A percentile compares a stretch with the other conserved stretches of the same genome.
phyloP scores from a whole-genome alignment of 176 grass and related monocot genomes.

The Tillandsia leiboldiana region DNA sequence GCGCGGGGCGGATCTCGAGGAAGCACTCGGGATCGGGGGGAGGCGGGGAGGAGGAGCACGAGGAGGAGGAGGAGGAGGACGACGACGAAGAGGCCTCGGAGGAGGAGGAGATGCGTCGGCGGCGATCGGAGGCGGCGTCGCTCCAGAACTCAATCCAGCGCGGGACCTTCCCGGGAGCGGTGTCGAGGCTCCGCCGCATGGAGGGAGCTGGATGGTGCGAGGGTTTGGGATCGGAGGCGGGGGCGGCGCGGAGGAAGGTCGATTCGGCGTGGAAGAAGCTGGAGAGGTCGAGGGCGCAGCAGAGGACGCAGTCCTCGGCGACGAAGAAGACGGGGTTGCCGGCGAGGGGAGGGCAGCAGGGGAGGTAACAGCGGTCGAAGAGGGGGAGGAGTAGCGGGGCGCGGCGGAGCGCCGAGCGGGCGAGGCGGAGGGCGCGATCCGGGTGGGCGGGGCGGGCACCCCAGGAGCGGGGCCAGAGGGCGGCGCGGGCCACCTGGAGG shows the following conservation, averaged over 20 bases:
- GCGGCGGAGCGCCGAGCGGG: slow-evolving; percentile 55
- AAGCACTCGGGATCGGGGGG: background rate
- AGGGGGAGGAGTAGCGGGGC: slow-evolving; percentile 66
- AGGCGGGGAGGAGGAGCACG: slow-evolving; percentile 25
- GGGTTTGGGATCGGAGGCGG: background rate
- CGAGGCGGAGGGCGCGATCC: slow-evolving; percentile 46
- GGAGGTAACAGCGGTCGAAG: slow-evolving; percentile 85
- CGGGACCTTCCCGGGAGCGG: slow-evolving; percentile 40
- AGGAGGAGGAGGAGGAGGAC: slow-evolving; percentile 40
- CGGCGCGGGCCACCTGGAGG: slow-evolving; percentile 38
- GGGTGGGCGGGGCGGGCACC: slow-evolving; percentile 46
- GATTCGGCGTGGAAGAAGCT: slow-evolving; percentile 77
- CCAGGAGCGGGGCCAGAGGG: slow-evolving; percentile 81
- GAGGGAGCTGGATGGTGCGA: slow-evolving; percentile 14
- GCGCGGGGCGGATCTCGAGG: slow-evolving; percentile 6
- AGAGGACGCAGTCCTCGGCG: slow-evolving; percentile 74
- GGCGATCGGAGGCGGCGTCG: slow-evolving; percentile 75
- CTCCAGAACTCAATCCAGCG: slow-evolving; percentile 99
- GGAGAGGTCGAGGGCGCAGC: slow-evolving; percentile 75
- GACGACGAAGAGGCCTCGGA: slow-evolving; percentile 67
- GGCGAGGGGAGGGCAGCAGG: slow-evolving; percentile 62
- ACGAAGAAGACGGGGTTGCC: slow-evolving; percentile 95
- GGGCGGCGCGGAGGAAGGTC: slow-evolving; percentile 27
- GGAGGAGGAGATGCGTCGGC: slow-evolving; percentile 80
- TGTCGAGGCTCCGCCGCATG: slow-evolving; percentile 74